phyloP scores from a whole-genome alignment of 2,329 filamentous ascomycete species.

The Ceratocystis smalleyi region DNA sequence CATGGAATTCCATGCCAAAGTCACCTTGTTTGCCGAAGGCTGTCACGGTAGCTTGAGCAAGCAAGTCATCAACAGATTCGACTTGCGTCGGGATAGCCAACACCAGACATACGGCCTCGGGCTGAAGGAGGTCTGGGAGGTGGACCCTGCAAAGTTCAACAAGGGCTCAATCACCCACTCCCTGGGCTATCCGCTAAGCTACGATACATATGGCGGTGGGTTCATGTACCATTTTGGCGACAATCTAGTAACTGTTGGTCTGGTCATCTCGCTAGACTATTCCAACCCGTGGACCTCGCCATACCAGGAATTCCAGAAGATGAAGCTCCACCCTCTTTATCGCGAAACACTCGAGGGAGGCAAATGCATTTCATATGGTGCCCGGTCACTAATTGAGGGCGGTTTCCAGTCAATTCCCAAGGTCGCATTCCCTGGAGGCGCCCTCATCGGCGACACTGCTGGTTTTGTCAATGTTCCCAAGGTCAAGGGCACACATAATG shows the following conservation, averaged over 20 bases:
- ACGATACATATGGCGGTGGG: conserved; percentile 87
- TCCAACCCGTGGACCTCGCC: conserved; percentile 92
- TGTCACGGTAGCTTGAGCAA: conserved; percentile 93
- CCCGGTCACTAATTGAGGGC: conserved; percentile 79
- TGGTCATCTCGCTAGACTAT: conserved; percentile 91
- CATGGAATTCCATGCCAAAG: conserved; percentile 92
- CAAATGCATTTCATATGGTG: conserved; percentile 94
- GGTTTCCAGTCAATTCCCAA: conserved; percentile 97
- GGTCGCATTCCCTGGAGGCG: conserved; percentile 88
- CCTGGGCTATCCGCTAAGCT: conserved; percentile 79
- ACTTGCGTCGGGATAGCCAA: conserved; percentile 74
- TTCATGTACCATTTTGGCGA: conserved; percentile 99
- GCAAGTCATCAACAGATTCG: conserved; percentile 86
- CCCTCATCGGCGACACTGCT: conserved; percentile 87
- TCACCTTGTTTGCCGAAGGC: conserved; percentile 85
- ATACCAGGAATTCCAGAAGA: conserved; percentile 92
- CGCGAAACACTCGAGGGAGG: conserved; percentile 76
- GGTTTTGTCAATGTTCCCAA: conserved; percentile 97
- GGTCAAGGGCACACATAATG: conserved; percentile 95
- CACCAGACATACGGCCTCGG: conserved; percentile 92
- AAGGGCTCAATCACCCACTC: conserved; percentile 76
- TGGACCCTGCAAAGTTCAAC: conserved; percentile 81
- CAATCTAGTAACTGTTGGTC: conserved; percentile 80
- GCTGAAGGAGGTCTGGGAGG: conserved; percentile 94
- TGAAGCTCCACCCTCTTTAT: conserved; percentile 95